Conservation (phyloP, 2,329 filamentous ascomycete genomes). For the Shiraia sp. region DNA sequence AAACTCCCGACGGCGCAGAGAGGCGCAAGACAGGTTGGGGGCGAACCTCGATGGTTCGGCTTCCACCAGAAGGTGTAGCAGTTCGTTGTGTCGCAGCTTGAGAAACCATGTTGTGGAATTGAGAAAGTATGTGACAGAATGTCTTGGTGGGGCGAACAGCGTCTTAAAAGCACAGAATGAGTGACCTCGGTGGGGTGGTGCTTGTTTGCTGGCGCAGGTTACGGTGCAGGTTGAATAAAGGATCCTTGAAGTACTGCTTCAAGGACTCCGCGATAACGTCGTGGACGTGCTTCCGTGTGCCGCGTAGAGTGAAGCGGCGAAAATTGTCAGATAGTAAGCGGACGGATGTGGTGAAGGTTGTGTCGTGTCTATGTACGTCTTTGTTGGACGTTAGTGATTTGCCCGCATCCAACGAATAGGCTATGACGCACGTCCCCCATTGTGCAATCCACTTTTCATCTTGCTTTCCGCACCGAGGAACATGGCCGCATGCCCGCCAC, state of each 20-base stretch:
- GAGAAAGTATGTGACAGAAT: slow-evolving; percentile 81
- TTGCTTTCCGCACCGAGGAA: neutral
- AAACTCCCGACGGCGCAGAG: slow-evolving; percentile 40
- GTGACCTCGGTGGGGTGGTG: slow-evolving; percentile 12
- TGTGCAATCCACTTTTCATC: neutral
- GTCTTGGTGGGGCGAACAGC: slow-evolving; percentile 60
- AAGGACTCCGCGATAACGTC: neutral
- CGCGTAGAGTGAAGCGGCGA: slow-evolving; percentile 12
- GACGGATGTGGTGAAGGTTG: slow-evolving; percentile 19
- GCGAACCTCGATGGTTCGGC: slow-evolving; percentile 27
- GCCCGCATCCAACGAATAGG: slow-evolving; percentile 17
- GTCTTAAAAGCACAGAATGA: slow-evolving; percentile 16
- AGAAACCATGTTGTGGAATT: slow-evolving; percentile 27
- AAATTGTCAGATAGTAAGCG: slow-evolving; percentile 15
- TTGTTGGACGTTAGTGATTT: slow-evolving; percentile 43
- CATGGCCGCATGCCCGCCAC: slow-evolving; percentile 4
- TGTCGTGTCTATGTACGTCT: slow-evolving; percentile 39
- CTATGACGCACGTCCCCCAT: slow-evolving; percentile 7
- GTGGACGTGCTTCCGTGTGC: slow-evolving; percentile 9
- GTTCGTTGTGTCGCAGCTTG: slow-evolving; percentile 22
- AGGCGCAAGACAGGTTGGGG: slow-evolving; percentile 40
- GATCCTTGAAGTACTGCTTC: slow-evolving; percentile 4
- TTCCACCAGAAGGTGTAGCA: slow-evolving; percentile 26
- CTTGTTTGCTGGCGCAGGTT: too few species aligned
- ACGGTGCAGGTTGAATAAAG: neutral